Evolutionary conservation across 2,329 filamentous ascomycete species (phyloP).

Genomic region (Fusarium chaquense): DNA sequence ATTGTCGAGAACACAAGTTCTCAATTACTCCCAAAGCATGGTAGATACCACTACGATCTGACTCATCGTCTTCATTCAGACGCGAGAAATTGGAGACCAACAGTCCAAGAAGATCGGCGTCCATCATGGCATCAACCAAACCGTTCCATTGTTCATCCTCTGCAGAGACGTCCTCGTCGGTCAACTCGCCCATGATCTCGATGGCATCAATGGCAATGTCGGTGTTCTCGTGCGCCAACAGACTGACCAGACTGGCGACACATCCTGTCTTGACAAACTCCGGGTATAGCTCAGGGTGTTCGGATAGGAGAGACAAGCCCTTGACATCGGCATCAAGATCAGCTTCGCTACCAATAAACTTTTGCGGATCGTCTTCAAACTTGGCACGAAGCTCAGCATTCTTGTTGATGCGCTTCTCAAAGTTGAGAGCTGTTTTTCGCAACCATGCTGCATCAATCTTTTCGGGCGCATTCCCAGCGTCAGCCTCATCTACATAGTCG

Average conservation of each 20-base stretch:
- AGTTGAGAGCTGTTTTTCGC: conserved; percentile 80
- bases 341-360: conserved; percentile 87
- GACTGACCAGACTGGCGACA: conserved; percentile 77
- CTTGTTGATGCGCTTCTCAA: conserved; percentile 91
- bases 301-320: conserved; percentile 83
- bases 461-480: conserved; percentile 64
- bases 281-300: conserved; percentile 84
- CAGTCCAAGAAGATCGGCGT: conserved; percentile 78
- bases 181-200: conserved; percentile 89
- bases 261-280: conserved; percentile 84
- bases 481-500: conserved; percentile 80
- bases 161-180: conserved; percentile 90
- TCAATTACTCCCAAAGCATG: conserved; percentile 86
- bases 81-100: conserved; percentile 82
- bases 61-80: conserved; percentile 78
- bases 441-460: conserved; percentile 89
- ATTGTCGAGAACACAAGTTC: conserved; percentile 79
- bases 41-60: conserved; percentile 87
- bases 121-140: conserved; percentile 75
- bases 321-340: conserved; percentile 93
- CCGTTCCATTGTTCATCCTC: conserved; percentile 83
- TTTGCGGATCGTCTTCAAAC: conserved; percentile 81
- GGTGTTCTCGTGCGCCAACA: conserved; percentile 95
- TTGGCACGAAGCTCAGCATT: conserved; percentile 91
- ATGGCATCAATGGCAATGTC: conserved; percentile 94